phyloP scores from a whole-genome alignment of 1,284 basidiomycete species.

The Pterulicium gracile region DNA sequence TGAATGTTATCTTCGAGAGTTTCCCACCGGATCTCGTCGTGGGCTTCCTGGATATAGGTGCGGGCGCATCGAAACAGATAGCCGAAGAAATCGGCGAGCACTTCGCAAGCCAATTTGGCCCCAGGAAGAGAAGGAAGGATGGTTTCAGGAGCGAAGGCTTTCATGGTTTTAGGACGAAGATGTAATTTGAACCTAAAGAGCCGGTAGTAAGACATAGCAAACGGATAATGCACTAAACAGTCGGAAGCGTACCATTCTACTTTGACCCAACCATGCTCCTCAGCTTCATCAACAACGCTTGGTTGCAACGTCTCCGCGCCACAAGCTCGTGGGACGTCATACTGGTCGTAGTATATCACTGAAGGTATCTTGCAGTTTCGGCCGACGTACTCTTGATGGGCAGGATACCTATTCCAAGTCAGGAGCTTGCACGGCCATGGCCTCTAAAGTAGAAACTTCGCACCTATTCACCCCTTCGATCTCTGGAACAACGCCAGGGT shows the following conservation, averaged over 20 bases:
- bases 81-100: constrained; percentile 10
- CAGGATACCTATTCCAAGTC: constrained; percentile 19
- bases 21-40: constrained; percentile 12
- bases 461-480: constrained; percentile 11
- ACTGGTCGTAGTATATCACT: constrained; percentile 39
- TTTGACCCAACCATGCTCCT: constrained; percentile 34
- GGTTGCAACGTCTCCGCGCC: constrained; percentile 43
- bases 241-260: constrained; percentile 35
- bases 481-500: constrained; percentile 12
- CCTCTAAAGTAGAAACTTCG: no score
- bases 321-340: constrained; percentile 31
- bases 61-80: constrained; percentile 14
- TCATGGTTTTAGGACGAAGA: constrained; percentile 16
- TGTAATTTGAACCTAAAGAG: constrained; percentile 48
- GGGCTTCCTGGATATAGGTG: constrained; percentile 16
- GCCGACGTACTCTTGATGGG: constrained; percentile 28
- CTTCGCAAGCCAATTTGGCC: constrained; percentile 3
- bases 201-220: not conserved
- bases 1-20: constrained; percentile 12
- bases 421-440: not conserved
- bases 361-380: constrained; percentile 46
- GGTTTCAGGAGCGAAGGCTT: not conserved
- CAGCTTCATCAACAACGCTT: constrained; percentile 26
- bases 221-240: not conserved
- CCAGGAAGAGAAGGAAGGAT: not conserved